Evolutionary conservation across 345 rosid species (phyloP).

Genomic region (Ailanthus altissimus): DNA sequence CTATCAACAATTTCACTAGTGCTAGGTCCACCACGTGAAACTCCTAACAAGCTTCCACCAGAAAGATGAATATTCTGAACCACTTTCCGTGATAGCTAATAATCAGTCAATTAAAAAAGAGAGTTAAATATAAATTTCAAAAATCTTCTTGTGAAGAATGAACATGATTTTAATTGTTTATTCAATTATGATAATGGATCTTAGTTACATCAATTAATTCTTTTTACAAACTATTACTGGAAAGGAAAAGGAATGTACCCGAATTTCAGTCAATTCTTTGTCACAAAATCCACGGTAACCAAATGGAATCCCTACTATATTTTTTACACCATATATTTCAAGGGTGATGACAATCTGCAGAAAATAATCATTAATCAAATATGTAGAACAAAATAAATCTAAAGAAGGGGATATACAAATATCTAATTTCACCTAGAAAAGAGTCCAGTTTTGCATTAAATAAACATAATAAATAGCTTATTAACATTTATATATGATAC

Average conservation of each 20-base stretch:
- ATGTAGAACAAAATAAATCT: slow-evolving; percentile 19
- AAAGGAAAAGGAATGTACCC: slow-evolving; percentile 41
- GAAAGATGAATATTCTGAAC: slow-evolving; percentile 97
- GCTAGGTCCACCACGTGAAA: slow-evolving; percentile 85
- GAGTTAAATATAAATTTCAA: slow-evolving; percentile 13
- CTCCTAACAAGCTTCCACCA: slow-evolving; percentile 98
- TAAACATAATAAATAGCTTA: slow-evolving; percentile 1
- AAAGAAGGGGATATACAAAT: background rate
- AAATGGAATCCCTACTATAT: slow-evolving; percentile 91
- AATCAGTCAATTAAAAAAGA: slow-evolving; percentile 20
- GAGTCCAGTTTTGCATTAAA: background rate
- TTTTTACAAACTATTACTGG: slow-evolving; percentile 15
- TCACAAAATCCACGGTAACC: slow-evolving; percentile 91
- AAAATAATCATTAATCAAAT: slow-evolving; percentile 7
- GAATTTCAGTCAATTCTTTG: slow-evolving; percentile 73
- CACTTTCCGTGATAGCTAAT: slow-evolving; percentile 87
- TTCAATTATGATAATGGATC: slow-evolving; percentile 3
- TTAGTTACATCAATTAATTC: slow-evolving; percentile 3
- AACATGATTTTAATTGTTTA: background rate
- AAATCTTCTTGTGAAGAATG: background rate
- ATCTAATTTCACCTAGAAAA: background rate
- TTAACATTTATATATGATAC: slow-evolving; percentile 21
- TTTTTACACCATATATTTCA: slow-evolving; percentile 94
- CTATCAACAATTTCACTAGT: slow-evolving; percentile 72
- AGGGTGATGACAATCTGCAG: slow-evolving; percentile 92